Conservation (phyloP, 139 green algal genomes). For the Coelastrella sp. region DNA sequence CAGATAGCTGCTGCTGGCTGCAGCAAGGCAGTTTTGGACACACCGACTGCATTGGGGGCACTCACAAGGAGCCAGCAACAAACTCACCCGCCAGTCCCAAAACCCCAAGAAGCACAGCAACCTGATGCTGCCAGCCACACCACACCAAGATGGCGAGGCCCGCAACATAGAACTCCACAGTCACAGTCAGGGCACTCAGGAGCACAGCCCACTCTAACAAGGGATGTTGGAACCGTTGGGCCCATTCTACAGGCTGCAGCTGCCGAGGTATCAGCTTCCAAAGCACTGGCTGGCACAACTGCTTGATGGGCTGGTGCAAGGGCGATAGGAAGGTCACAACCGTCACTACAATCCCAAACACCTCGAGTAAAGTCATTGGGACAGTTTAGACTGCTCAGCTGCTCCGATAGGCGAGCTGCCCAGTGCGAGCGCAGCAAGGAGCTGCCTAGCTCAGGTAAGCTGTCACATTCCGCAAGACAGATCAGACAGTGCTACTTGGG, state of each 20-base stretch:
- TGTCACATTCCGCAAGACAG: too few species aligned
- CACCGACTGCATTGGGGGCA: too few species aligned
- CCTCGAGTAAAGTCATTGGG: background rate
- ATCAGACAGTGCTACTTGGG: too few species aligned
- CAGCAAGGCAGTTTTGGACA: too few species aligned
- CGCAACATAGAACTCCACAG: constrained; percentile 36
- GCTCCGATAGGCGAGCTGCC: background rate
- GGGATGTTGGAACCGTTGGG: background rate
- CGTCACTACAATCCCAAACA: background rate
- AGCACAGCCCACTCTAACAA: constrained; percentile 8
- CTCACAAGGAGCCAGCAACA: background rate
- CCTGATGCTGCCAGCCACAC: constrained; percentile 10
- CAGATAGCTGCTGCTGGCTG: too few species aligned
- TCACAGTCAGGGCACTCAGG: constrained; percentile 20
- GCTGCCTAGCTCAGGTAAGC: background rate
- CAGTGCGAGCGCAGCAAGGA: background rate
- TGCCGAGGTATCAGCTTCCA: background rate
- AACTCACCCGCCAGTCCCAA: constrained; percentile 1
- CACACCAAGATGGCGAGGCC: constrained; percentile 20
- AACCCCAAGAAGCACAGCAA: background rate
- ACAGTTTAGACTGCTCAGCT: background rate
- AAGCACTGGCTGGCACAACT: background rate
- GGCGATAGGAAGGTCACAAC: background rate
- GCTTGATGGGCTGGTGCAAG: constrained; percentile 27
- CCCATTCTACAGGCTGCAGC: constrained; percentile 1